These are phyloP conservation scores for Pichia sp. DNA, from an alignment of 1,139 yeast genomes.

Conservation along the genomic window DNA sequence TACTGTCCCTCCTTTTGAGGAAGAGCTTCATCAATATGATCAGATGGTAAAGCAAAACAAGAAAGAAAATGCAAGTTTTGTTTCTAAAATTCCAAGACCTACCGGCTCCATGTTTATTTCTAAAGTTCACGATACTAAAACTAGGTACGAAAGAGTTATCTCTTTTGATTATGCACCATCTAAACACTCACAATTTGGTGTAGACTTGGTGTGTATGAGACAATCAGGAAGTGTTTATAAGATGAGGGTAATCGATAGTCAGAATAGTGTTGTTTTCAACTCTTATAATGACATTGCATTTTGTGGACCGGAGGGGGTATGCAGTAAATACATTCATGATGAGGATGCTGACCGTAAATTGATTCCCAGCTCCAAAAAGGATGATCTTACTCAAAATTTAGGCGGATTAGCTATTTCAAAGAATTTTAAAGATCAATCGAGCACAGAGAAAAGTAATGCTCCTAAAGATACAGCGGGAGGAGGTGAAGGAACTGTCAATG, in stretches of 20 bases:
- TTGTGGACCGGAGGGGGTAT: constrained; percentile 56
- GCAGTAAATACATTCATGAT: constrained; percentile 34
- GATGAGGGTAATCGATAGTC: constrained; percentile 68
- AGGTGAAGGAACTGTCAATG: constrained; percentile 9
- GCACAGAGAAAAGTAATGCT: neutral
- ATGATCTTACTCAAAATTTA: constrained; percentile 29
- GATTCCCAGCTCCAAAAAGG: constrained; percentile 19
- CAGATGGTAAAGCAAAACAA: constrained; percentile 14
- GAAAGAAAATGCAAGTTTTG: constrained; percentile 27
- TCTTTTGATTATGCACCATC: constrained; percentile 80
- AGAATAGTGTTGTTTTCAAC: constrained; percentile 57
- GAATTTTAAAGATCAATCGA: too few species aligned
- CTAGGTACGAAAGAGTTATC: constrained; percentile 73
- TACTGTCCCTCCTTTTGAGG: constrained; percentile 37
- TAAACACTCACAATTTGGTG: constrained; percentile 27
- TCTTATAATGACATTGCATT: constrained; percentile 64
- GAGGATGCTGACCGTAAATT: neutral
- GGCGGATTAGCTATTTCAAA: neutral
- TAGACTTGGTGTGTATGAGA: constrained; percentile 68
- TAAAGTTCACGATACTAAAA: constrained; percentile 64
- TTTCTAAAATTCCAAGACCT: constrained; percentile 32
- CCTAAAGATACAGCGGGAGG: neutral
- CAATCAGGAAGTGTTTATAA: constrained; percentile 83
- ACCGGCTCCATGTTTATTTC: constrained; percentile 64
- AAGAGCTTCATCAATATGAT: constrained; percentile 20